These are phyloP conservation scores for Xerocomus brunneocitrinus DNA, from an alignment of 768 basidiomycete genomes.

Conservation along the genomic window DNA sequence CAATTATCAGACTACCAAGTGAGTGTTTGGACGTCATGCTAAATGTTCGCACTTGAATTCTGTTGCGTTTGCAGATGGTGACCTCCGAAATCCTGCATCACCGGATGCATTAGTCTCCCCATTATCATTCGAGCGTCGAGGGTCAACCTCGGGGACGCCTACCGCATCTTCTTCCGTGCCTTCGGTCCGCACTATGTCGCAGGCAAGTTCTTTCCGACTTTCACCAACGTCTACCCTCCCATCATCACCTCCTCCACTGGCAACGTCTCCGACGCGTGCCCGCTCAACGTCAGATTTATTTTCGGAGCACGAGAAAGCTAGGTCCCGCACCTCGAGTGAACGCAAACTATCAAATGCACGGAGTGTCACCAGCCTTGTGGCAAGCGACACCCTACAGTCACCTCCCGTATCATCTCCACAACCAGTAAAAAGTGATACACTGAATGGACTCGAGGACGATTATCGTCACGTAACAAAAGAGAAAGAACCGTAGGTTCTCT, in stretches of 20 bases:
- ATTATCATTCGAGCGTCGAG: conserved; percentile 51
- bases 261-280: conserved; percentile 49
- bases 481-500: conserved; percentile 49
- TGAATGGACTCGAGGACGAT: conserved; percentile 23
- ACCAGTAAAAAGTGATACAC: conserved; percentile 9
- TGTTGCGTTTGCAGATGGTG: conserved; percentile 30
- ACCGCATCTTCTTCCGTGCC: conserved; percentile 42
- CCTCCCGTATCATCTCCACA: conserved; percentile 10
- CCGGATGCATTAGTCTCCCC: conserved; percentile 51
- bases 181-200: conserved; percentile 31
- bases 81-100: conserved; percentile 69
- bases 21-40: conserved; percentile 14
- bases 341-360: conserved; percentile 30
- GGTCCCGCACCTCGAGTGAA: conserved; percentile 21
- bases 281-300: conserved; percentile 54
- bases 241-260: conserved; percentile 34
- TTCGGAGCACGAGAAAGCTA: conserved; percentile 39
- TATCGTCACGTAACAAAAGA: conserved; percentile 30
- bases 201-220: conserved; percentile 25
- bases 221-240: conserved; percentile 34
- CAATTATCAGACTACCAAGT: conserved; percentile 48
- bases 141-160: conserved; percentile 48
- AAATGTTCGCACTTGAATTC: conserved; percentile 8
- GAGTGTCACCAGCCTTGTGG: conserved; percentile 24
- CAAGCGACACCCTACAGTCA: conserved; percentile 20